Conservation (phyloP, 2,329 filamentous ascomycete genomes). For the Sclerotinia minor region DNA sequence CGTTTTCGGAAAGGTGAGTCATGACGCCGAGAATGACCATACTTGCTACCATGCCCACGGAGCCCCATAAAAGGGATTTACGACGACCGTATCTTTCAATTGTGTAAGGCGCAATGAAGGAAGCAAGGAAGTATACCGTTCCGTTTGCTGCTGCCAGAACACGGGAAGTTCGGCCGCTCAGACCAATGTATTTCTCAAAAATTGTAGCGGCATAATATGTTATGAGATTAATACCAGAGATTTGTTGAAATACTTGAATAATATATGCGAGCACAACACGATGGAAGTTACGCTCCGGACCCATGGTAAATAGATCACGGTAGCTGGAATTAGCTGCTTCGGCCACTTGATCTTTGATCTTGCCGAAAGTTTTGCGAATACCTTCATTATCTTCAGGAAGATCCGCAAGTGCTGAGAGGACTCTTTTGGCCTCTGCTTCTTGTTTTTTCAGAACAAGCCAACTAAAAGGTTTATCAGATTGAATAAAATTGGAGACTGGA, state of each 20-base stretch:
- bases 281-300: conserved; percentile 52
- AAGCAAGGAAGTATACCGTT: conserved; percentile 15
- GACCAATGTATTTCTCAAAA: conserved; percentile 50
- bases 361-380: conserved; percentile 54
- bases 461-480: conserved; percentile 25
- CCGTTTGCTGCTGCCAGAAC: conserved; percentile 56
- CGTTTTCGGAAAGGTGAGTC: conserved; percentile 47
- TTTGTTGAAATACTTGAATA: conserved; percentile 59
- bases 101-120: conserved; percentile 43
- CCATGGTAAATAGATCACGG: conserved; percentile 23
- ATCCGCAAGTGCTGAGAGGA: conserved; percentile 38
- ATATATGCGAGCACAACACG: conserved; percentile 70
- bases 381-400: conserved; percentile 51
- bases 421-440: conserved; percentile 39
- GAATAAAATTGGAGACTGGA: neutral
- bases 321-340: conserved; percentile 7
- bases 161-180: conserved; percentile 50
- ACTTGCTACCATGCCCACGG: conserved; percentile 64
- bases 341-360: conserved; percentile 39
- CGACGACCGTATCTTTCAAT: conserved; percentile 63
- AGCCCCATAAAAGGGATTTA: conserved; percentile 70
- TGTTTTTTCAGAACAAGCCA: conserved; percentile 43
- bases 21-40: conserved; percentile 44
- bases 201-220: conserved; percentile 53
- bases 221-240: conserved; percentile 47